Evolutionary conservation across 805 yeast genomes (phyloP).

Genomic region (Vanderwaltozyma yarrowii): DNA sequence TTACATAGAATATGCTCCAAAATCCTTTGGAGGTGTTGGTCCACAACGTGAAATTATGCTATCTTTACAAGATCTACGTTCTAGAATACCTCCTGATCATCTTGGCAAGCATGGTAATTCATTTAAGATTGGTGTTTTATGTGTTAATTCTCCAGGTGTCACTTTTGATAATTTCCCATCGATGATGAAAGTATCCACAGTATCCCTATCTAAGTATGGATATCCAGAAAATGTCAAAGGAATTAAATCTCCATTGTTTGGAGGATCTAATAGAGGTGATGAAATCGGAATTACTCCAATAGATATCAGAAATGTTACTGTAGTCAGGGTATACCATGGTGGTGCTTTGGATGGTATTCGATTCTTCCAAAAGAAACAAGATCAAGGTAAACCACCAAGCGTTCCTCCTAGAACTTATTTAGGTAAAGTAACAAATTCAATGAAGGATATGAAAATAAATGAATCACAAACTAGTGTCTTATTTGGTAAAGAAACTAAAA

Average conservation of each 20-base stretch:
- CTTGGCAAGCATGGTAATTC: conserved; percentile 23
- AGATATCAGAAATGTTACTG: conserved; percentile 29
- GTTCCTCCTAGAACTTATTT: conserved; percentile 40
- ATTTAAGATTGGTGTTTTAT: conserved; percentile 39
- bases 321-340: conserved; percentile 63
- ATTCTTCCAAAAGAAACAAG: conserved; percentile 30
- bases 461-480: conserved; percentile 9
- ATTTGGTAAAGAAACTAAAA: conserved; percentile 45
- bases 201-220: conserved; percentile 23
- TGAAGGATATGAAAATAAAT: conserved; percentile 12
- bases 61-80: conserved; percentile 36
- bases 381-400: conserved; percentile 28
- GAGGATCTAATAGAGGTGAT: conserved; percentile 19
- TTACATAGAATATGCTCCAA: conserved; percentile 52
- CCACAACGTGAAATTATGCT: conserved; percentile 44
- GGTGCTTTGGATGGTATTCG: conserved; percentile 74
- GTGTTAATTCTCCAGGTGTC: conserved; percentile 49
- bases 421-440: conserved; percentile 18
- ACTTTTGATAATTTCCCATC: conserved; percentile 40
- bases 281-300: conserved; percentile 23
- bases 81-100: conserved; percentile 24
- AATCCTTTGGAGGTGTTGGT: conserved; percentile 47
- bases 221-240: conserved; percentile 15
- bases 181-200: conserved; percentile 9
- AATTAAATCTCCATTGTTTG: conserved; percentile 22